Conservation (phyloP, 352 stramenopile species). For the Peronospora belbahrii region DNA sequence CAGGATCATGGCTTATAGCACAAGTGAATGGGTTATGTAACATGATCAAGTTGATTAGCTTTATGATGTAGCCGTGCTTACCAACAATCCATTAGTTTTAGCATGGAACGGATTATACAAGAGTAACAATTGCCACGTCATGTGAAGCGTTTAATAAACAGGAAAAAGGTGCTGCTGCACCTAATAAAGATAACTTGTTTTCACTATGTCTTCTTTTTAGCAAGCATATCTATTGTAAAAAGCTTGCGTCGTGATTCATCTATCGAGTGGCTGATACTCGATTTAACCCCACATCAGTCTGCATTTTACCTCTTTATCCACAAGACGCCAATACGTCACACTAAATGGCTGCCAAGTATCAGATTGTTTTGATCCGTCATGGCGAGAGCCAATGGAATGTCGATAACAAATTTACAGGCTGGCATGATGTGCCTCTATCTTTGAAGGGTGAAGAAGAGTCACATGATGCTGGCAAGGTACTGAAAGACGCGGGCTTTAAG, state of each 20-base stretch:
- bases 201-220: slow-evolving; percentile 1
- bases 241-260: too few species aligned
- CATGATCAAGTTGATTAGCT: too few species aligned
- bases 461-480: slow-evolving; percentile 90
- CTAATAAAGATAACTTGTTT: neutral
- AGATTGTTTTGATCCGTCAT: slow-evolving; percentile 89
- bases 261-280: too few species aligned
- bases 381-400: slow-evolving; percentile 97
- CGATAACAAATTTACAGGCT: slow-evolving; percentile 98
- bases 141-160: neutral
- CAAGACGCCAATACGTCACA: too few species aligned
- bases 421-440: slow-evolving; percentile 94
- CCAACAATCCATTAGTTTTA: too few species aligned
- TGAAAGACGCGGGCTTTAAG: slow-evolving; percentile 89
- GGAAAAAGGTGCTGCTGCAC: slow-evolving; percentile 14
- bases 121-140: too few species aligned
- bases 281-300: slow-evolving; percentile 23
- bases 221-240: too few species aligned
- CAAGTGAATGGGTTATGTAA: too few species aligned
- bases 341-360: slow-evolving; percentile 74
- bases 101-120: too few species aligned
- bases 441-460: slow-evolving; percentile 87
- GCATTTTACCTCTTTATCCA: slow-evolving; percentile 16
- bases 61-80: too few species aligned
- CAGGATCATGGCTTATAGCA: too few species aligned